These are phyloP conservation scores for Pythium folliculosum DNA, from an alignment of 352 stramenopile species.

Conservation along the genomic window DNA sequence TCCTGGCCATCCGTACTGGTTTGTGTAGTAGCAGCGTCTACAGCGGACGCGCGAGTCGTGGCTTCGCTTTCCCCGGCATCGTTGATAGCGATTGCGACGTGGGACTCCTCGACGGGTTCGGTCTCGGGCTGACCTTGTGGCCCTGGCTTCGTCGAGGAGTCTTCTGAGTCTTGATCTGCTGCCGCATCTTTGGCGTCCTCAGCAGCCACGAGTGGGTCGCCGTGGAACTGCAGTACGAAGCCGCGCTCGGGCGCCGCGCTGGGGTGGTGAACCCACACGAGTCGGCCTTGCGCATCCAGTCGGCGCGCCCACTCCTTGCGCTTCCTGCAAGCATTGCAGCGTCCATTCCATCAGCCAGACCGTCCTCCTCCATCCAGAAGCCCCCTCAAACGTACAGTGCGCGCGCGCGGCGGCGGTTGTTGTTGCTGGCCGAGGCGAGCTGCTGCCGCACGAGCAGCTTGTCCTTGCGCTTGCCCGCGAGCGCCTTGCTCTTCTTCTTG, in stretches of 20 bases:
- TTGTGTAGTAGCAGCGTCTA: too few relatives aligned
- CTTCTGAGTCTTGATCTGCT: conserved; percentile 5
- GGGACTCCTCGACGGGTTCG: not conserved
- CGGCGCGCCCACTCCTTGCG: conserved; percentile 32
- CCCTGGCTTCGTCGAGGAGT: not conserved
- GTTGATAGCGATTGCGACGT: conserved; percentile 14
- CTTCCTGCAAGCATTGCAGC: conserved; percentile 6
- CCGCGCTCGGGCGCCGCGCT: not conserved
- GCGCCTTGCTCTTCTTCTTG: conserved; percentile 11
- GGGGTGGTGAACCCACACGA: conserved; percentile 25
- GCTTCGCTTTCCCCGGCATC: not conserved
- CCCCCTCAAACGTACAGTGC: conserved; percentile 9
- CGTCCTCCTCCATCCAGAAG: not conserved
- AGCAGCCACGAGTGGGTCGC: conserved; percentile 6
- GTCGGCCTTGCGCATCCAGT: conserved; percentile 24
- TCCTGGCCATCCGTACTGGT: too few relatives aligned
- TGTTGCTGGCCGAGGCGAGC: conserved; percentile 15
- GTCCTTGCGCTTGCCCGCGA: conserved; percentile 8
- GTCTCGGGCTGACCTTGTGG: conserved; percentile 9
- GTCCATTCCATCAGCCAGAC: not conserved
- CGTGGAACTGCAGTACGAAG: conserved; percentile 15
- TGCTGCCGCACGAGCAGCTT: conserved; percentile 20
- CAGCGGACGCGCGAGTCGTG: too few relatives aligned
- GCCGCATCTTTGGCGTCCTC: not conserved
- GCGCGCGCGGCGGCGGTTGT: conserved; percentile 14